Evolutionary conservation across 805 yeast species (phyloP).

Genomic region (Yarrowia sp.): DNA sequence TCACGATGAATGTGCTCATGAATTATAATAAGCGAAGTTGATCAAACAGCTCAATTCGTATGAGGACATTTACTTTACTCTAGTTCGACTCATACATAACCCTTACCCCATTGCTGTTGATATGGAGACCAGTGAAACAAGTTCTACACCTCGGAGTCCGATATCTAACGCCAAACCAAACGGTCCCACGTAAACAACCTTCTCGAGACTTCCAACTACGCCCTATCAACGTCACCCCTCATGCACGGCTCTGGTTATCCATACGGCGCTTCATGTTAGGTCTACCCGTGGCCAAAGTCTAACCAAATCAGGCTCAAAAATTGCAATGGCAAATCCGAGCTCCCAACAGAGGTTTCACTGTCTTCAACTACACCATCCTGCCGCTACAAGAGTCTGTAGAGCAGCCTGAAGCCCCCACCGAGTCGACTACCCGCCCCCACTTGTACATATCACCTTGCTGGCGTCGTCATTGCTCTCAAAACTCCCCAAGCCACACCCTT

Average conservation of each 20-base stretch:
- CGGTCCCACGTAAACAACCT: neutral
- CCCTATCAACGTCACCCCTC: neutral
- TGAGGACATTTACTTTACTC: too few species aligned
- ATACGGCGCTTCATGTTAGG: slow-evolving; percentile 2
- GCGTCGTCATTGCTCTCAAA: neutral
- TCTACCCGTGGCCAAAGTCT: neutral
- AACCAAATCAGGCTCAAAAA: slow-evolving; percentile 19
- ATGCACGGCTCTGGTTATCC: slow-evolving; percentile 6
- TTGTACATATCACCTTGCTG: neutral
- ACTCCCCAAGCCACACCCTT: neutral
- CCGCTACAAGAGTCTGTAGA: too few species aligned
- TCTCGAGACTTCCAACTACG: neutral
- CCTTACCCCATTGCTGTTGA: neutral
- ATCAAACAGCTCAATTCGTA: too few species aligned
- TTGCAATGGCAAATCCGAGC: neutral
- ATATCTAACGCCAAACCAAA: neutral
- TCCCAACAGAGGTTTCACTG: neutral
- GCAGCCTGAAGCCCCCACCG: neutral
- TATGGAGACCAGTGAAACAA: too few species aligned
- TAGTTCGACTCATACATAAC: neutral
- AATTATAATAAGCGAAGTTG: too few species aligned
- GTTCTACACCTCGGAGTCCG: neutral
- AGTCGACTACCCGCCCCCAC: neutral
- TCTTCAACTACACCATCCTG: neutral
- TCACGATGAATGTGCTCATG: too few species aligned